Evolutionary conservation across 208 protist species (phyloP), one percentile per base, ranked within the genome.

Genomic region (Acanthamoeba royreba): DNA sequence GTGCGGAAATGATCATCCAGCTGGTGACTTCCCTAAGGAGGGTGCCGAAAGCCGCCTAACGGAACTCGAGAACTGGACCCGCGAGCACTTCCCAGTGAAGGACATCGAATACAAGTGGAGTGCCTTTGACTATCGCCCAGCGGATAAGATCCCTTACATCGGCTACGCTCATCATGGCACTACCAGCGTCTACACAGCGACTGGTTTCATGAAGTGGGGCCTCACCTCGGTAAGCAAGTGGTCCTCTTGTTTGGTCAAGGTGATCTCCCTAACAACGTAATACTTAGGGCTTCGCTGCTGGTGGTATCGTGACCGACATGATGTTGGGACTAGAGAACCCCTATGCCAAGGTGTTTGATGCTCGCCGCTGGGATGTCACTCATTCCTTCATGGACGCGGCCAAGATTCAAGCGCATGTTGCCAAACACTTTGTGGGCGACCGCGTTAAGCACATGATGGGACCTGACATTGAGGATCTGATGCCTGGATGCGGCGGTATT

Each of bases 351-450:
- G 4, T 89, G 9, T 89, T 69, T 17, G 81, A 89, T 33, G 81
- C 81, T 1, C 45, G 81, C 17, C 81, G 81, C 4, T 89, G 81
- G 81, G 49, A 89, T 35, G 49, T 89, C 7, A 89, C 52, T n/a
- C 45, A 66, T 52, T 89, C 81, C 13, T 31, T 89, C 28, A 33
- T 66, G 28, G 52, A 89, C 81, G 49, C 52, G 0, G 81, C 81
- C 43, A 89, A 63, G 49, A 69, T 89, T 19, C 81, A 89, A 52
- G 81, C 81, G 4, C 45, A 89, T 25, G 81, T 89, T n/a, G 28
- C 49, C 81, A 66, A 58, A 38, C 81, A 89, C 81, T 89, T 89
- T 28, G 49, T 89, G n/a, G 81, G 47, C 47, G 81, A 89, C 38
- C 45, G 81, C 28, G 81, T 66, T 31, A 89, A 89, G 81, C 81